These are phyloP conservation scores for Apophysomyces trapeziformis DNA, from an alignment of 371 early-diverging fungal species.

Conservation along the genomic window DNA sequence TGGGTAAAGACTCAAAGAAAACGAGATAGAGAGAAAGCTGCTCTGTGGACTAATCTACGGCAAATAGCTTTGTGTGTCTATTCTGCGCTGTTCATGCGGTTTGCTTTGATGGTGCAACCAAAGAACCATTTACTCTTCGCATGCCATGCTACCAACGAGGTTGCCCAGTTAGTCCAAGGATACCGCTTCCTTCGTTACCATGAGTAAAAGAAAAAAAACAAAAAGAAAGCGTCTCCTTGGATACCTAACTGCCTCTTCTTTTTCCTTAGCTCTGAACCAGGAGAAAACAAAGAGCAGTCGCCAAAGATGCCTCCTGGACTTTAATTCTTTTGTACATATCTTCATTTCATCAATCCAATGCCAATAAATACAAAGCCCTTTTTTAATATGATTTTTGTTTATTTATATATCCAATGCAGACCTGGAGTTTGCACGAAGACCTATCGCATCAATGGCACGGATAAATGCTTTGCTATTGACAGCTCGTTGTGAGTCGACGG, in stretches of 20 bases:
- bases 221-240: not conserved
- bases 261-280: constrained; percentile 17
- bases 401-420: constrained; percentile 29
- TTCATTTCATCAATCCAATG: not conserved
- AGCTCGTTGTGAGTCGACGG: constrained; percentile 60
- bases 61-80: constrained; percentile 71
- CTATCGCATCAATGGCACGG: constrained; percentile 63
- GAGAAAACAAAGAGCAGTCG: constrained; percentile 20
- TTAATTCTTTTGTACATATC: constrained; percentile 8
- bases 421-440: constrained; percentile 30
- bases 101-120: constrained; percentile 93
- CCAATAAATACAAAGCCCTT: no score
- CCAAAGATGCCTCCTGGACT: constrained; percentile 16
- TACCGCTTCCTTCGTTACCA: constrained; percentile 82
- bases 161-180: constrained; percentile 85
- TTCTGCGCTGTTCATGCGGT: constrained; percentile 94
- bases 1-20: constrained; percentile 46
- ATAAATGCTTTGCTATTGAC: constrained; percentile 62
- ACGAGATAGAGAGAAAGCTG: not conserved
- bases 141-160: constrained; percentile 92
- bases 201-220: constrained; percentile 39
- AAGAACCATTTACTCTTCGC: constrained; percentile 91
- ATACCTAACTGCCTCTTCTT: not conserved
- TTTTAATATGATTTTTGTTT: no score
- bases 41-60: not conserved